Conservation (phyloP, 208 protist species). For the Porcisia hertigi region DNA sequence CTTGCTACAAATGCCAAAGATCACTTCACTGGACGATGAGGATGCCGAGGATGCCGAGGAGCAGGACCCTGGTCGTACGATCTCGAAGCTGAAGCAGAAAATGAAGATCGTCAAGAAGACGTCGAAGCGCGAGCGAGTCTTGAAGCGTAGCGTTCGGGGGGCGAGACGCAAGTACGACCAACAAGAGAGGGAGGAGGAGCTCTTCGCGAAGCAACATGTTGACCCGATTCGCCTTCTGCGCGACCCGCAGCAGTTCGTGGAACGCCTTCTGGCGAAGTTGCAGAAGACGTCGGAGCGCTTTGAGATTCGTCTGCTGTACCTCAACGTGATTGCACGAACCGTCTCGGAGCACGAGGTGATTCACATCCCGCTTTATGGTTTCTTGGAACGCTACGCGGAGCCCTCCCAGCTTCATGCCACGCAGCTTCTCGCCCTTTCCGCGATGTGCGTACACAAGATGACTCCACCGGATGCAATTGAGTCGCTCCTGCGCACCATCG, state of each 20-base stretch:
- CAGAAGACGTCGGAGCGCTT: conserved; percentile 94
- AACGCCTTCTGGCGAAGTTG: conserved; percentile 93
- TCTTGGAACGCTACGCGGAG: conserved; percentile 96
- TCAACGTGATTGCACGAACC: conserved; percentile 96
- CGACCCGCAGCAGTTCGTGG: conserved; percentile 95
- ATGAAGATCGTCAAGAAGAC: conserved; percentile 94
- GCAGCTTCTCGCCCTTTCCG: conserved; percentile 92
- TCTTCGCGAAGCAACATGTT: conserved; percentile 86
- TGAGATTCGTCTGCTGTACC: conserved; percentile 94
- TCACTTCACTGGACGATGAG: conserved; percentile 77
- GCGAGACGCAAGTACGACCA: conserved; percentile 88
- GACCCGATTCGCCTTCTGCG: conserved; percentile 95
- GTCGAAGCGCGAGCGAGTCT: conserved; percentile 78
- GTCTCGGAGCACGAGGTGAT: conserved; percentile 96
- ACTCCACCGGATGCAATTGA: conserved; percentile 94
- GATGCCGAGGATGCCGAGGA: conserved; percentile 72
- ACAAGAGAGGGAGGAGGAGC: conserved; percentile 76
- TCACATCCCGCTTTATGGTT: conserved; percentile 96
- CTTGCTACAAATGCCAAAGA: conserved; percentile 89
- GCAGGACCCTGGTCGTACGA: conserved; percentile 75
- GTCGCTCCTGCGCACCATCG: conserved; percentile 93
- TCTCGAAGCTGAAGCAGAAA: conserved; percentile 92
- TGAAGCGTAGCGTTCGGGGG: conserved; percentile 74
- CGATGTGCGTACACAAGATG: conserved; percentile 95
- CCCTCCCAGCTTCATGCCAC: conserved; percentile 97